Evolutionary conservation across 202 grass and related monocot genomes (phyloP), one percentile per base, ranked within the genome.

Genomic region (Setaria viridis): DNA sequence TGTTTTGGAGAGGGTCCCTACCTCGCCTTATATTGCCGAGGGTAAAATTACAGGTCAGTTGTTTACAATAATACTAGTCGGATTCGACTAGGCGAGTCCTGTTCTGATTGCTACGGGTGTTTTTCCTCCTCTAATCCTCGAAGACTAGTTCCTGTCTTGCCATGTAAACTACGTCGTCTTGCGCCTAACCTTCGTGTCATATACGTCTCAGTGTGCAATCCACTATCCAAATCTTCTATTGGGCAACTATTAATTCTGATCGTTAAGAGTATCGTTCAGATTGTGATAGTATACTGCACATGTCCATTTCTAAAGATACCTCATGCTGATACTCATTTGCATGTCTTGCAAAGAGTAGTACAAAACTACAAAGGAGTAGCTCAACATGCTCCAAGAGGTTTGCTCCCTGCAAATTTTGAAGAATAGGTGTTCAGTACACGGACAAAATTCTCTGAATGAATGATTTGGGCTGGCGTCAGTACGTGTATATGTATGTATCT

Each of bases 221-320:
- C 25, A 25, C 25, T 25, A 25, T 25, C 25, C 25, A 25, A 25
- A 25, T 25, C 25, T 25, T 25, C 25, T 25, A 25, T 25, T 25
- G 25, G 25, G 25, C 25, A 25, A 25, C 25, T 25, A 25, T 25
- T 25, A 25, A 20, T 77, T 68, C 58, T 74, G 16, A 50, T n/a
- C n/a, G 65, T 53, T 37, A 81, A 80, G 84, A 86, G 66, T 72
- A 62, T 42, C 70, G 2, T 72, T 37, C 10, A 55, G 70, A 81
- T 57, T 47, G 25, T 37, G 58, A 67, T 59, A 35, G 76, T 80
- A 67, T 66, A 39, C 20, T 71, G 43, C 20, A 71, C 68, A 30
- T 71, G 68, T 30, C 11, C 43, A 48, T 70, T 70, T 70, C 34
- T 42, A 41, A 41, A 67, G 1, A 43, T 9, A 37, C 41, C 42